A percentile compares a stretch with the other conserved stretches of the same genome.
phyloP scores from a whole-genome alignment of 1,284 basidiomycete species.

The Microbotryum scabiosae region DNA sequence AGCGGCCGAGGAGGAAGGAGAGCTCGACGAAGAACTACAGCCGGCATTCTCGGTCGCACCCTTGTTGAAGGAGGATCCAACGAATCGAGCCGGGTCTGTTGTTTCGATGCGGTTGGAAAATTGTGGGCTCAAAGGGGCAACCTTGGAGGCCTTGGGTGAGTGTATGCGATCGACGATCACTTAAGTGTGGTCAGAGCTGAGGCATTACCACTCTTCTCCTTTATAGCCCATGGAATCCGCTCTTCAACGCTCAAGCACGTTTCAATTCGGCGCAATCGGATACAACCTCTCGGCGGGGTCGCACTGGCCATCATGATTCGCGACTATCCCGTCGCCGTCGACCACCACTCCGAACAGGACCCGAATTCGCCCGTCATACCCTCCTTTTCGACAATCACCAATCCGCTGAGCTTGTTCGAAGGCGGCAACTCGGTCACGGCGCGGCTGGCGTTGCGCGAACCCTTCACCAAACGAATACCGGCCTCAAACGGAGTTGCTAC shows the following conservation, averaged over 20 bases:
- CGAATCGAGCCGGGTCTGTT: constrained; percentile 39
- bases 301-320: constrained; percentile 90
- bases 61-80: constrained; percentile 12
- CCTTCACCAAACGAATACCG: not conserved
- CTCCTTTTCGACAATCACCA: not conserved
- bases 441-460: constrained; percentile 10
- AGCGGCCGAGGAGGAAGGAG: not conserved
- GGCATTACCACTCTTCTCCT: constrained; percentile 1
- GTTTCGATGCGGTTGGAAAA: constrained; percentile 76
- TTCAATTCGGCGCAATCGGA: constrained; percentile 76
- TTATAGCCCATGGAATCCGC: constrained; percentile 64
- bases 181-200: not conserved
- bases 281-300: constrained; percentile 70
- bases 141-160: constrained; percentile 68
- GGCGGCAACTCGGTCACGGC: constrained; percentile 28
- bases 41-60: constrained; percentile 33
- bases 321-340: constrained; percentile 53
- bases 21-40: constrained; percentile 32
- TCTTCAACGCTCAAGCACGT: constrained; percentile 74
- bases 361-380: constrained; percentile 38
- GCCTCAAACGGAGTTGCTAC: not conserved
- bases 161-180: constrained; percentile 11
- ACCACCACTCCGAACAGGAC: constrained; percentile 23
- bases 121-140: constrained; percentile 60
- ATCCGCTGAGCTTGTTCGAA: constrained; percentile 2